These are phyloP conservation scores for Alternaria brassicicola DNA, from an alignment of 2,329 filamentous ascomycete species.

Conservation along the genomic window DNA sequence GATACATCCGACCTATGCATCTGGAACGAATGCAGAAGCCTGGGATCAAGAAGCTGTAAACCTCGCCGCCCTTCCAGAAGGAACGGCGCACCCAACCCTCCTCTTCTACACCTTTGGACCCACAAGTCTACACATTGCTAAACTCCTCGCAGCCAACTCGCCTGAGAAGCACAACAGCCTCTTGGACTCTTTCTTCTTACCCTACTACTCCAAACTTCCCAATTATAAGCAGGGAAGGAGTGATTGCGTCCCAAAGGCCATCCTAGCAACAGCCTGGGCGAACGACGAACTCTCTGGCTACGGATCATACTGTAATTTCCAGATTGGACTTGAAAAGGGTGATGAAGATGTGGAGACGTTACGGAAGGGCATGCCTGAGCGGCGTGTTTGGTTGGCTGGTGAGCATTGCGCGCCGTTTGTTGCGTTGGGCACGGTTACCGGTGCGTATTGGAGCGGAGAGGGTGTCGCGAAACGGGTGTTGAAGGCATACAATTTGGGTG, in stretches of 20 bases:
- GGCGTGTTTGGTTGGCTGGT: conserved; percentile 82
- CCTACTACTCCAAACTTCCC: conserved; percentile 78
- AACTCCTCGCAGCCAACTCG: conserved; percentile 39
- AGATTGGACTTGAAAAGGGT: conserved; percentile 71
- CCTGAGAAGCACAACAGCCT: conserved; percentile 55
- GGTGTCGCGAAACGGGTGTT: conserved; percentile 4
- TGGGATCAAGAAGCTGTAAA: conserved; percentile 83
- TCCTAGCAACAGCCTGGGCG: conserved; percentile 78
- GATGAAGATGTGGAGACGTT: conserved; percentile 73
- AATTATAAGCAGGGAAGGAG: conserved; percentile 63
- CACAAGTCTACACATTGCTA: conserved; percentile 42
- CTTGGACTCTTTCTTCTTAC: conserved; percentile 71
- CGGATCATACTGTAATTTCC: conserved; percentile 87
- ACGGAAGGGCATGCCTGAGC: conserved; percentile 62
- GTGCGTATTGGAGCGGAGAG: conserved; percentile 15
- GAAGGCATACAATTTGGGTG: neutral
- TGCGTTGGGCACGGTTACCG: conserved; percentile 75
- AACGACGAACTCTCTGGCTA: conserved; percentile 79
- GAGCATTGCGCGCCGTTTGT: conserved; percentile 93
- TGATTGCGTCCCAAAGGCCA: conserved; percentile 66
- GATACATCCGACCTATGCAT: conserved; percentile 71
- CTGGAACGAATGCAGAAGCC: conserved; percentile 63
- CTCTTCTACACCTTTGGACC: conserved; percentile 80
- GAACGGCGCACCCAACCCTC: conserved; percentile 74
- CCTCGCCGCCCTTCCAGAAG: conserved; percentile 67